Base-by-base conservation (phyloP, 352 stramenopile genomes). In the Globisporangium abappressorium region DNA sequence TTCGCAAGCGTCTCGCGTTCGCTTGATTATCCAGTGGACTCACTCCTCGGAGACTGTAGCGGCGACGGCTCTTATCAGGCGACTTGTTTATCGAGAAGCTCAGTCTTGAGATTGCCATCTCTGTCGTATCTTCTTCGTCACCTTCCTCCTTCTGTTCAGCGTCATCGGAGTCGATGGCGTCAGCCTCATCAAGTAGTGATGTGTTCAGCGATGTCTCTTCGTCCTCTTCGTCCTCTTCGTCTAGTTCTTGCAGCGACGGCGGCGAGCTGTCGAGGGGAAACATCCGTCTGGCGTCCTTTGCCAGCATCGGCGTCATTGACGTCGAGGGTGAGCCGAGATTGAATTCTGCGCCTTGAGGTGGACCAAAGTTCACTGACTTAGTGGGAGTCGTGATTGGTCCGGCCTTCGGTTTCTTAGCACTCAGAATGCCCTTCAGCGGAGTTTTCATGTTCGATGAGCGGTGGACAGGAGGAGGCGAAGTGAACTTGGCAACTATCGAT, bases 361-460 rank as follows among this genome's bases (percentile, higher is more conserved):
- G 86, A 36, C 88, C 88, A 74, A 96, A 96, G 66, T 93, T 93
- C 28, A 96, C 84, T 22, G 79, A 84, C 62, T 96, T 96, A 58
- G 66, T 94, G 6, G 88, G 88, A 33, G 88, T 96, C 38, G 78
- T 78, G 11, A 71, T 49, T 26, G 82, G 78, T 0, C 72, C 70
- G 8, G 63, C 66, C 20, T 69, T 77, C 8, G 66, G 65, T 65
- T 96, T 96, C 49, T 79, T 76, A 2, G 85, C 88, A 64, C 88
- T 96, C 49, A 95, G 59, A 26, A 91, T 93, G 28, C 85, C 82
- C 54, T 91, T 91, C 14, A 94, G 62, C 30, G 85, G 84, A 15
- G 82, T 90, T 66, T 80, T 79, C 22, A 71, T 59, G 18, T 30
- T 60, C 15, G 67, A 58, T 1, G 69, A 33, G 57, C 65, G 15